phyloP scores from a whole-genome alignment of 2,329 filamentous ascomycete genomes.

The Aspergillus sp. region DNA sequence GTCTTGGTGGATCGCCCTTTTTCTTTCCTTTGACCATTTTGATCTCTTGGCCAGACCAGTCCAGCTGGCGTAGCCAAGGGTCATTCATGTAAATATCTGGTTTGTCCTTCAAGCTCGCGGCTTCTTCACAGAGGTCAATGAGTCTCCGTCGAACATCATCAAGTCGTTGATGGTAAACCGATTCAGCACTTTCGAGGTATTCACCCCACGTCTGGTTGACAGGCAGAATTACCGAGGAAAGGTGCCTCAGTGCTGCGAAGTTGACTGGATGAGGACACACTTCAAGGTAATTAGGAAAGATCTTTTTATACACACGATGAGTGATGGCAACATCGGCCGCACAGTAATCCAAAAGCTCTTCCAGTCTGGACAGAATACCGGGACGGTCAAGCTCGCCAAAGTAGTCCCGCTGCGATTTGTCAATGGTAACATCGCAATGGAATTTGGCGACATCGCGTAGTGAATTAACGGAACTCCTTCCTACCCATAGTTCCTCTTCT shows the following conservation, averaged over 20 bases:
- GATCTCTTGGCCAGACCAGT: conserved; percentile 91
- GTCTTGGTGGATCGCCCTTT: conserved; percentile 71
- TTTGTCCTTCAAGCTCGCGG: conserved; percentile 65
- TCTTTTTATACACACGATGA: conserved; percentile 86
- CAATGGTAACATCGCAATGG: conserved; percentile 82
- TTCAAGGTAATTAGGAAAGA: conserved; percentile 81
- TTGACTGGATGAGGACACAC: conserved; percentile 95
- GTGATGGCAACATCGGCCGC: conserved; percentile 90
- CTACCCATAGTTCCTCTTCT: conserved; percentile 93
- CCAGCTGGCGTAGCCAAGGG: conserved; percentile 86
- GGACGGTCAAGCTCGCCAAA: conserved; percentile 75
- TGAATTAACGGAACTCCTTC: conserved; percentile 90
- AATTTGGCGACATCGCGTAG: conserved; percentile 93
- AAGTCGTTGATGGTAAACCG: conserved; percentile 70
- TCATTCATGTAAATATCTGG: conserved; percentile 66
- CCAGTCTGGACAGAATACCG: conserved; percentile 63
- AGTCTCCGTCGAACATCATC: conserved; percentile 73
- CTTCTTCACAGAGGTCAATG: conserved; percentile 65
- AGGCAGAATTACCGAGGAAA: conserved; percentile 89
- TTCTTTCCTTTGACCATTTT: conserved; percentile 88
- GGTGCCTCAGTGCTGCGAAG: conserved; percentile 84
- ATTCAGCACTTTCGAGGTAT: conserved; percentile 78
- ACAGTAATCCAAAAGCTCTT: conserved; percentile 86
- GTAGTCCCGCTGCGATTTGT: conserved; percentile 79
- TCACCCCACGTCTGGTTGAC: conserved; percentile 81